Evolutionary conservation across 1,139 yeast species (phyloP).

Genomic region (Yamadazyma epiphylla): DNA sequence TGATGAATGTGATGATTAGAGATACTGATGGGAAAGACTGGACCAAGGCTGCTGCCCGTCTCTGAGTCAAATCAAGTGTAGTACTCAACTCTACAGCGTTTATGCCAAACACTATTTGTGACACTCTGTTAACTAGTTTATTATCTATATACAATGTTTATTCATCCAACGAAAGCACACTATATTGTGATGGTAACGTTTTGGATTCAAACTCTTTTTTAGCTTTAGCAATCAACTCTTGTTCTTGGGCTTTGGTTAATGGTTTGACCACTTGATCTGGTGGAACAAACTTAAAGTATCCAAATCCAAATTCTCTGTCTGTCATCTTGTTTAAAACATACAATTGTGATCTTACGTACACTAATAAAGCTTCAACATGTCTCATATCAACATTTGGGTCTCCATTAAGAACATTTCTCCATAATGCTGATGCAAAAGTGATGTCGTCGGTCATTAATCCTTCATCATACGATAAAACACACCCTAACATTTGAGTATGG

Average conservation of each 20-base stretch:
- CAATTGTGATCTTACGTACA: slow-evolving; percentile 83
- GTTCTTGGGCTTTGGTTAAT: slow-evolving; percentile 60
- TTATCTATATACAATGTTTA: slow-evolving; percentile 10
- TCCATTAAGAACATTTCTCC: slow-evolving; percentile 91
- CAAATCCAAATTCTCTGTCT: slow-evolving; percentile 91
- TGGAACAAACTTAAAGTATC: slow-evolving; percentile 81
- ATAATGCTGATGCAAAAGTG: slow-evolving; percentile 80
- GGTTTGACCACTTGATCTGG: slow-evolving; percentile 78
- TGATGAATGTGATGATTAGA: slow-evolving; percentile 58
- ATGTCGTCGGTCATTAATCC: slow-evolving; percentile 81
- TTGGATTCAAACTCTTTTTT: slow-evolving; percentile 32
- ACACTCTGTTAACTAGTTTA: slow-evolving; percentile 1
- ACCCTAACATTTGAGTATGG: slow-evolving; percentile 85
- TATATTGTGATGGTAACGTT: slow-evolving; percentile 58
- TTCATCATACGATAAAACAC: slow-evolving; percentile 89
- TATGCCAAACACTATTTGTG: too few relatives aligned
- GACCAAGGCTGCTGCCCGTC: slow-evolving; percentile 18
- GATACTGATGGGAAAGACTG: slow-evolving; percentile 41
- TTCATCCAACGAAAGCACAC: slow-evolving; percentile 61
- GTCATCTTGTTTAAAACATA: slow-evolving; percentile 81
- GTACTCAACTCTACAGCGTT: slow-evolving; percentile 1
- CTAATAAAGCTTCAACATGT: slow-evolving; percentile 82
- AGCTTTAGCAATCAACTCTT: slow-evolving; percentile 36
- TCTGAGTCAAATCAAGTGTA: slow-evolving; percentile 18
- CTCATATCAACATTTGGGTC: slow-evolving; percentile 77